Base-by-base conservation (phyloP, 805 yeast species). In the Saccharomyces eubayanus region DNA sequence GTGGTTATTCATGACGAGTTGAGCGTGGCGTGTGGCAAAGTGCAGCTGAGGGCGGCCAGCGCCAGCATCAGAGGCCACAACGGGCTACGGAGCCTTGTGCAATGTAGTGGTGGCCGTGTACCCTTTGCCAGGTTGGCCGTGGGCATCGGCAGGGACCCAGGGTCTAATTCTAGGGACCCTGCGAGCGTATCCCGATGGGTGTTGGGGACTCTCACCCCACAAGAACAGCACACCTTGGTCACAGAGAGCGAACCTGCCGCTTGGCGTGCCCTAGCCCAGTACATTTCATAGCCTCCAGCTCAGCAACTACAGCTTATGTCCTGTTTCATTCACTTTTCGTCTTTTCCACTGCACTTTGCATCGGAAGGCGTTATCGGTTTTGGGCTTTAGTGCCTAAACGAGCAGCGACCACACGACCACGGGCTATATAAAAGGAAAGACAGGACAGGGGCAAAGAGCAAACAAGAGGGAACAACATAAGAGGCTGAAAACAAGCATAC, bases 1-100 rank as follows among this genome's bases (percentile, higher is more conserved):
- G 74, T 89, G 1, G 78, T 89, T 0, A 62, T 90, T 1, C 95
- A 88, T 64, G 97, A 91, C 66, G 97, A 91, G 59, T 65, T 90
- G 47, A 84, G 82, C 55, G 65, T 83, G 12, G 79, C 78, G 0
- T 59, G 83, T 2, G 97, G 97, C 0, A 78, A 80, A 51, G 72
- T 83, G 21, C 85, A 85, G 61, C 65, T 85, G 1, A 74, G 92
- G 48, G 73, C 71, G 16, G 83, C 82, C 12, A 78, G 81, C 1
- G 74, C 85, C 0, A 79, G 88, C 46, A 76, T 83, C 14, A 74
- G 94, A 47, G 97, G 96, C 0, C 98, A 91, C 62, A 89, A 89
- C 63, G 97, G 97, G 0, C 73, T 91, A 28, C 77, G 77, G 56
- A 80, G 85, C 45, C 77, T 91, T 2, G 77, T 77, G 47, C 58